phyloP scores from a whole-genome alignment of 129 eudicot genomes.

The Erigeron canadensis region DNA sequence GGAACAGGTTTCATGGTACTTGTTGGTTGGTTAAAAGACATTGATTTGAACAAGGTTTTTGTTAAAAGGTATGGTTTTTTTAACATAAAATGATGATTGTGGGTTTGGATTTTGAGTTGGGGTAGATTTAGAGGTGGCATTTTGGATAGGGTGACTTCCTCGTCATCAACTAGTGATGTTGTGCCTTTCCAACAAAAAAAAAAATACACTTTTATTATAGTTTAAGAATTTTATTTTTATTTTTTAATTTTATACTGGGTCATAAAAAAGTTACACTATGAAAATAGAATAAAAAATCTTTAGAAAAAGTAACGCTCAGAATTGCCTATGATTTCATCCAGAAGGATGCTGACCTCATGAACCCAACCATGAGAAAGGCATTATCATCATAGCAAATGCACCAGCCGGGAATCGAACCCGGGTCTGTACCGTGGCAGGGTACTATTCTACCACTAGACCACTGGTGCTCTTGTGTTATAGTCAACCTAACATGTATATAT shows the following conservation, averaged over 20 bases:
- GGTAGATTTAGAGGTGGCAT: slow-evolving; percentile 10
- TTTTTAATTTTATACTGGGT: too few species aligned
- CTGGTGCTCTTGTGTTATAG: too few species aligned
- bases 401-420: slow-evolving; percentile 99
- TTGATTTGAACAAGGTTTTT: not conserved
- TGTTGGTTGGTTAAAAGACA: too few species aligned
- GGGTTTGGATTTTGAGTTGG: slow-evolving; percentile 11
- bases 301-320: too few species aligned
- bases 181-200: too few species aligned
- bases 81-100: slow-evolving; percentile 12
- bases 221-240: too few species aligned
- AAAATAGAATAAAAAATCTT: too few species aligned
- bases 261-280: too few species aligned
- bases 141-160: not conserved
- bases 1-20: slow-evolving; percentile 34
- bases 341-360: not conserved
- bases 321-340: not conserved
- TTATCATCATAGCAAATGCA: slow-evolving; percentile 36
- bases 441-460: slow-evolving; percentile 99
- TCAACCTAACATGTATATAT: too few species aligned
- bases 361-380: not conserved
- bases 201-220: too few species aligned
- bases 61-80: not conserved
- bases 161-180: not conserved
- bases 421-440: slow-evolving; percentile 99